Conservation (phyloP, 148 eudicot species). For the Selenicereus undatus region DNA sequence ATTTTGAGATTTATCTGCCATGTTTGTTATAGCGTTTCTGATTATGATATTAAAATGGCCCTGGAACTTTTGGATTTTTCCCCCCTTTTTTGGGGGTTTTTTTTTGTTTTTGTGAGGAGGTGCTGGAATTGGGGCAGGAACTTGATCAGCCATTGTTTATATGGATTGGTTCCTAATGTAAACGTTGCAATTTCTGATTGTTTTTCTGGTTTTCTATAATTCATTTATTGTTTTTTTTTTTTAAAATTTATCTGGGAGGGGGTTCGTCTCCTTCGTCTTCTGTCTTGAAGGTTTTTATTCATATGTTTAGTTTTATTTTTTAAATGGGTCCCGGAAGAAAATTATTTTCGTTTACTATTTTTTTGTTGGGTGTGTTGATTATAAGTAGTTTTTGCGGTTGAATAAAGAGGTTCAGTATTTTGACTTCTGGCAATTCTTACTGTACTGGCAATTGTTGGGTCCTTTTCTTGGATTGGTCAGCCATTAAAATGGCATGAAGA, state of each 20-base stretch:
- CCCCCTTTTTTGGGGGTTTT: background rate
- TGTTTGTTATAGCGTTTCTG: background rate
- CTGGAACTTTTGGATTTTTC: background rate
- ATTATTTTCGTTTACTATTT: no score
- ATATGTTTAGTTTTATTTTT: background rate
- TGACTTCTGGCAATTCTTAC: background rate
- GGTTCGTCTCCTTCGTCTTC: background rate
- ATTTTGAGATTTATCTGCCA: background rate
- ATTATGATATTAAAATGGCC: background rate
- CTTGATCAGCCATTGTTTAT: background rate
- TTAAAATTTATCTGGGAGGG: background rate
- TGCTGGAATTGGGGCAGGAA: background rate
- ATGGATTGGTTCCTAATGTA: constrained; percentile 2
- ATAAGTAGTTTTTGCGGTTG: background rate
- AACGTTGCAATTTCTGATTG: background rate
- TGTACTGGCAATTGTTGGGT: no score
- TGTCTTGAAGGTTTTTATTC: background rate
- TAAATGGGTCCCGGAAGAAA: no score
- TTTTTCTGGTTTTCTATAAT: background rate
- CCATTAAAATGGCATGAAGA: constrained; percentile 3
- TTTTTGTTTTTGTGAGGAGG: background rate
- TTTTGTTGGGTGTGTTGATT: no score
- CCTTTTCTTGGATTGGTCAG: no score
- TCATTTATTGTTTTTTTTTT: background rate
- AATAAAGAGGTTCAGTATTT: background rate